These are phyloP conservation scores for Boletus subcaerulescens DNA, from an alignment of 768 basidiomycete species.

Conservation along the genomic window DNA sequence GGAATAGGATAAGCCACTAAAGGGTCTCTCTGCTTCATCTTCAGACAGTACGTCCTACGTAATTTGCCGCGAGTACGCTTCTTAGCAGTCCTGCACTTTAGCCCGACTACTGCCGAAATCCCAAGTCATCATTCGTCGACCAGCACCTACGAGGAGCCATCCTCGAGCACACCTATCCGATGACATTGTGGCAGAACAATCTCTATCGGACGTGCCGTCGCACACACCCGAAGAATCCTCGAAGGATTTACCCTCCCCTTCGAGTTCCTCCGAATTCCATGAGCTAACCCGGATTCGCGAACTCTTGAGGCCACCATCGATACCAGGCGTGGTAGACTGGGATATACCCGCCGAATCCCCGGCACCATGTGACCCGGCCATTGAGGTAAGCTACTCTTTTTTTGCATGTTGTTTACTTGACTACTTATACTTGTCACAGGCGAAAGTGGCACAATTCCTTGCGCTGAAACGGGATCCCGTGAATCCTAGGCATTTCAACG, in stretches of 20 bases:
- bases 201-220: background rate
- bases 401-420: background rate
- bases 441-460: conserved; percentile 79
- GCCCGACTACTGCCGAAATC: conserved; percentile 47
- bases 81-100: conserved; percentile 15
- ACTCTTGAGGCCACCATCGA: conserved; percentile 59
- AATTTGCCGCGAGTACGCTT: background rate
- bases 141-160: conserved; percentile 45
- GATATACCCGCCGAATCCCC: conserved; percentile 65
- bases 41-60: conserved; percentile 28
- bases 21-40: conserved; percentile 24
- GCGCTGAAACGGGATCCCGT: conserved; percentile 58
- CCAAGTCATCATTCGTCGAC: conserved; percentile 59
- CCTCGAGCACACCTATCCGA: conserved; percentile 50
- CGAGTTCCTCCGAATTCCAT: conserved; percentile 31
- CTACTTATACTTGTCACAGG: conserved; percentile 40
- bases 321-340: conserved; percentile 67
- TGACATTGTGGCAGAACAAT: conserved; percentile 33
- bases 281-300: conserved; percentile 54
- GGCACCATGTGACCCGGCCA: conserved; percentile 56
- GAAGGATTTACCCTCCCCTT: conserved; percentile 11
- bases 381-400: conserved; percentile 45
- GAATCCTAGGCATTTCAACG: conserved; percentile 89
- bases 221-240: conserved; percentile 16
- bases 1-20: conserved; percentile 62